Conservation (phyloP, 352 stramenopile genomes). For the Phytophthora sp. region DNA sequence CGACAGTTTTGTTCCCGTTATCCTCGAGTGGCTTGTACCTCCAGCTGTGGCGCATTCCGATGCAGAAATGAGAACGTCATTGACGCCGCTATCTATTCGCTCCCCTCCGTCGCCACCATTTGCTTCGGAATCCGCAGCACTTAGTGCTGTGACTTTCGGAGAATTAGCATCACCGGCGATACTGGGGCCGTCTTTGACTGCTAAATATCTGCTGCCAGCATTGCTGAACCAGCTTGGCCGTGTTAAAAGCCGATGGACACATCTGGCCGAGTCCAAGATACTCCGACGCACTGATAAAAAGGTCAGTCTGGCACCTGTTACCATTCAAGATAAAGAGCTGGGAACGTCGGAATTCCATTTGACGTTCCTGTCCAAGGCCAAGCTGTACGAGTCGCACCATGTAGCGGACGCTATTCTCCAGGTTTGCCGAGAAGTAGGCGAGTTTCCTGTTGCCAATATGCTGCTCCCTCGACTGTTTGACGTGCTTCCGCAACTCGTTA, state of each 20-base stretch:
- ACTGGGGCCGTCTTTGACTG: constrained; percentile 59
- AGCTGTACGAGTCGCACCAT: constrained; percentile 69
- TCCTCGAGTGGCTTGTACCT: constrained; percentile 72
- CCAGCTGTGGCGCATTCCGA: constrained; percentile 18
- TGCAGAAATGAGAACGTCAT: constrained; percentile 17
- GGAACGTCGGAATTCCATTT: constrained; percentile 57
- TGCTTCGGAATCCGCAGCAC: constrained; percentile 43
- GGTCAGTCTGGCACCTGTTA: constrained; percentile 12
- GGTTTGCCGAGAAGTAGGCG: constrained; percentile 64
- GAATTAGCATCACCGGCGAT: constrained; percentile 60
- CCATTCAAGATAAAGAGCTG: constrained; percentile 33
- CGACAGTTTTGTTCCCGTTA: constrained; percentile 59
- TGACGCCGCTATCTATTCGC: constrained; percentile 21
- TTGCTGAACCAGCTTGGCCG: constrained; percentile 65
- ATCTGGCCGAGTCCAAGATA: constrained; percentile 49
- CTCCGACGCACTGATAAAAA: constrained; percentile 46
- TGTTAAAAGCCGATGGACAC: constrained; percentile 61
- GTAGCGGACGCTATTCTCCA: constrained; percentile 70
- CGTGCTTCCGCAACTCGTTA: constrained; percentile 57
- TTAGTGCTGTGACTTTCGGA: constrained; percentile 52
- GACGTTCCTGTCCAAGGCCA: constrained; percentile 64
- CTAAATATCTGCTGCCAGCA: constrained; percentile 65
- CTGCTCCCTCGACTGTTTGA: constrained; percentile 70
- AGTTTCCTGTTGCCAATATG: constrained; percentile 49
- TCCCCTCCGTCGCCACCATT: constrained; percentile 42